Percentiles rank a stretch among this genome's conserved stretches.
Conservation (phyloP, 148 eudicot species). For the Cornus florida region DNA sequence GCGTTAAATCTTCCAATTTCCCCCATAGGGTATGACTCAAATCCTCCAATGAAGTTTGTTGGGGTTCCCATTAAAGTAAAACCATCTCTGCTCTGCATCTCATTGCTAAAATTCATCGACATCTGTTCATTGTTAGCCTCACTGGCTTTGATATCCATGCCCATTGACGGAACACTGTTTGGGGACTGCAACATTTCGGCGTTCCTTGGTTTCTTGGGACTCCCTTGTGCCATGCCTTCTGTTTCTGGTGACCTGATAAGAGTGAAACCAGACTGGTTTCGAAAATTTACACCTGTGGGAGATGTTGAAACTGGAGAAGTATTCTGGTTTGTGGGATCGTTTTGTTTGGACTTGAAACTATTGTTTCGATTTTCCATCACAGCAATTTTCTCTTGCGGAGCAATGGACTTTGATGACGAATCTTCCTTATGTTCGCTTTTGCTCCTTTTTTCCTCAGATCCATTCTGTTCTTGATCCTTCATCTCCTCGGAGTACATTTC, state of each 20-base stretch:
- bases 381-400: constrained; percentile 11
- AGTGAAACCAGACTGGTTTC: constrained; percentile 37
- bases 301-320: constrained; percentile 22
- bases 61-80: constrained; percentile 44
- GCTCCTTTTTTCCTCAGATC: constrained; percentile 36
- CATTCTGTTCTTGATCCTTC: constrained; percentile 54
- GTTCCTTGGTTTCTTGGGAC: constrained; percentile 59
- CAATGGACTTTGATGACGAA: constrained; percentile 14
- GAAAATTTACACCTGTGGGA: constrained; percentile 20
- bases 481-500: constrained; percentile 82
- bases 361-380: constrained; percentile 20
- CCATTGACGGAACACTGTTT: constrained; percentile 2
- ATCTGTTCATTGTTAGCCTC: constrained; percentile 25
- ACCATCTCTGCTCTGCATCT: constrained; percentile 33
- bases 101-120: constrained; percentile 37
- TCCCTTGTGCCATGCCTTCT: constrained; percentile 43
- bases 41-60: constrained; percentile 47
- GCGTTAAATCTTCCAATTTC: constrained; percentile 55
- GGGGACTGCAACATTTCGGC: constrained; percentile 21
- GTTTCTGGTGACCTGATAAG: constrained; percentile 43
- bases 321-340: constrained; percentile 18
- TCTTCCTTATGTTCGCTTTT: constrained; percentile 32
- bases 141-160: constrained; percentile 20
- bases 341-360: constrained; percentile 16
- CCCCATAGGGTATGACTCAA: constrained; percentile 45